Conservation (phyloP, 257 asterid genomes). For the Leptodermis oblonga region DNA sequence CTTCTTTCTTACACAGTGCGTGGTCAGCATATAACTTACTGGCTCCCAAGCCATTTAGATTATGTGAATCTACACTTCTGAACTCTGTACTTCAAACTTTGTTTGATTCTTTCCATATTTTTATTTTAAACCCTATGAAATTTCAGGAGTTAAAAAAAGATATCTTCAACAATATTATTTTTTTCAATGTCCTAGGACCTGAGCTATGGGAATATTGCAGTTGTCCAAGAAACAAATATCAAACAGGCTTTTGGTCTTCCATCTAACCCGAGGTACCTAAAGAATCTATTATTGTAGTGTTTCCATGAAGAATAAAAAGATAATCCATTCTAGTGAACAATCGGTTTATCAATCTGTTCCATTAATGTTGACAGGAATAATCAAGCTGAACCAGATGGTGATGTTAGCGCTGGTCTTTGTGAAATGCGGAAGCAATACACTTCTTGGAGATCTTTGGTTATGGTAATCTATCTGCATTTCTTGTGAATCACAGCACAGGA, state of each 20-base stretch:
- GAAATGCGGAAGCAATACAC: slow-evolving; percentile 57
- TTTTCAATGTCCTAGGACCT: slow-evolving; percentile 41
- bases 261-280: slow-evolving; percentile 42
- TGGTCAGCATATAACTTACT: neutral
- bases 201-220: slow-evolving; percentile 31
- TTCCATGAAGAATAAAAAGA: slow-evolving; percentile 8
- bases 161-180: neutral
- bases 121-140: neutral
- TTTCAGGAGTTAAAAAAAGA: neutral
- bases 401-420: slow-evolving; percentile 35
- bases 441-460: slow-evolving; percentile 60
- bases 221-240: slow-evolving; percentile 33
- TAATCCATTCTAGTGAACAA: slow-evolving; percentile 10
- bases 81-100: neutral
- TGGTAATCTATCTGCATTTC: slow-evolving; percentile 39
- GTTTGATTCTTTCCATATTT: neutral
- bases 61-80: neutral
- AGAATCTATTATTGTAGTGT: slow-evolving; percentile 10
- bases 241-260: slow-evolving; percentile 54
- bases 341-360: slow-evolving; percentile 24
- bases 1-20: neutral
- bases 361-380: slow-evolving; percentile 31
- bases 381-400: slow-evolving; percentile 29
- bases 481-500: neutral
- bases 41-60: neutral